Evolutionary conservation across 768 basidiomycete species (phyloP), one percentile per base, ranked within the genome.

Genomic region (Mycena rebaudengoi): DNA sequence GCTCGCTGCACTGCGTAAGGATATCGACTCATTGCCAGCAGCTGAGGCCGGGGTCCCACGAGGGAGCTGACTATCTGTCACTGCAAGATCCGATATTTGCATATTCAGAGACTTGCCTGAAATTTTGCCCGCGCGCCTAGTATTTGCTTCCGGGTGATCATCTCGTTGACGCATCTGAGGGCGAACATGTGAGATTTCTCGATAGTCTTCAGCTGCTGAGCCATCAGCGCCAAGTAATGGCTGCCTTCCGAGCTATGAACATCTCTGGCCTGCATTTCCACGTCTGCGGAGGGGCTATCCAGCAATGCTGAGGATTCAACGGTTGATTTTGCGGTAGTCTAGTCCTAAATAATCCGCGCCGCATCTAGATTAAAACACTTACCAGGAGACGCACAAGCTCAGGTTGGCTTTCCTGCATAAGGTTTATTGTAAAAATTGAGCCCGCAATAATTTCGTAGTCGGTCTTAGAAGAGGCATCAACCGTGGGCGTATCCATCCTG

Each of bases 361-460:
- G n/a, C n/a, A n/a, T n/a, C n/a, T n/a, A n/a, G n/a, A n/a, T n/a
- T n/a, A n/a, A 43, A 3, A 32, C 28, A 32, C 40, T n/a, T 5
- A 60, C 58, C 58, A 44, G 13, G 16, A 60, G 14, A 32, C 39
- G 18, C 18, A 51, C 49, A 14, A 60, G 58, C 29, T 60, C 49
- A 5, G 49, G 21, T 16, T 44, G 58, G 30, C 39, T 50, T 13
- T 23, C 13, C 6, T 51, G 16, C 10, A 60, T 30, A 37, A 60
- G 20, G 21, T 60, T 32, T 43, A 12, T 32, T 16, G 51, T 18
- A 43, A 51, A 51, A 5, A 23, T 18, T 8, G 26, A 33, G 3
- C 58, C 58, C 25, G 21, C 58, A n/a, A 50, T 28, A 6, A 60
- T 32, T 43, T 60, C 16, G 21, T 28, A 41, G n/a, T 60, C 49